Evolutionary conservation across 2,329 filamentous ascomycete genomes (phyloP).

Genomic region (Polychaeton citri): DNA sequence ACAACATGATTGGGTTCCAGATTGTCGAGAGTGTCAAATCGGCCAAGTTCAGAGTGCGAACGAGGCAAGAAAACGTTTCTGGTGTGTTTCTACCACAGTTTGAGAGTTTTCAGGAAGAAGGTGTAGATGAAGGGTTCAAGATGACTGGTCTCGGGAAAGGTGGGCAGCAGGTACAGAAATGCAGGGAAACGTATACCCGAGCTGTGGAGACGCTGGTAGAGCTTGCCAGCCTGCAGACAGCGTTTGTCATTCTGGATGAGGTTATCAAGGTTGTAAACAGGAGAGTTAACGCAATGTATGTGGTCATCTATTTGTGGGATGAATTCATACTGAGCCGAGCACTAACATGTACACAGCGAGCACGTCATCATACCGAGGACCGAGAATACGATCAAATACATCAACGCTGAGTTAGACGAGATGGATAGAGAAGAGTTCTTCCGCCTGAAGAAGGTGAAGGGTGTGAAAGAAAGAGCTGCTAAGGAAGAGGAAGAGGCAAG

Average conservation of each 20-base stretch:
- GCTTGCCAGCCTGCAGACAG: conserved; percentile 88
- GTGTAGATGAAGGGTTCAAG: conserved; percentile 78
- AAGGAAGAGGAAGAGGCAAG: conserved; percentile 24
- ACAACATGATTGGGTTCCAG: conserved; percentile 81
- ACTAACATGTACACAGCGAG: conserved; percentile 42
- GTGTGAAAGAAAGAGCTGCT: conserved; percentile 47
- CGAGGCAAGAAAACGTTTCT: conserved; percentile 96
- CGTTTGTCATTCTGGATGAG: conserved; percentile 94
- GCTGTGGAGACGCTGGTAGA: conserved; percentile 94
- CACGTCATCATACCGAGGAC: conserved; percentile 95
- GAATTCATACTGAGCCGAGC: conserved; percentile 3
- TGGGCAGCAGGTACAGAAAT: conserved; percentile 90
- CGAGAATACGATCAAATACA: conserved; percentile 99
- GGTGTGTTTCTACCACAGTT: conserved; percentile 90
- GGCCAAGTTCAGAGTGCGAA: conserved; percentile 81
- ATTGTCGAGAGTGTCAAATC: conserved; percentile 91
- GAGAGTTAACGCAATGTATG: conserved; percentile 90
- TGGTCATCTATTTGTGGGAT: conserved; percentile 8
- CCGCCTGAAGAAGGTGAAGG: conserved; percentile 82
- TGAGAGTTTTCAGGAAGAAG: conserved; percentile 78
- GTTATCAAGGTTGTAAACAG: conserved; percentile 99
- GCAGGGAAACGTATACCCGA: conserved; percentile 86
- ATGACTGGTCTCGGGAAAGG: conserved; percentile 93
- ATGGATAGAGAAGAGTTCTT: conserved; percentile 97
- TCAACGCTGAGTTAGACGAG: conserved; percentile 96